phyloP scores from a whole-genome alignment of 306 rosid species.

The Hippophae gyantsensis region DNA sequence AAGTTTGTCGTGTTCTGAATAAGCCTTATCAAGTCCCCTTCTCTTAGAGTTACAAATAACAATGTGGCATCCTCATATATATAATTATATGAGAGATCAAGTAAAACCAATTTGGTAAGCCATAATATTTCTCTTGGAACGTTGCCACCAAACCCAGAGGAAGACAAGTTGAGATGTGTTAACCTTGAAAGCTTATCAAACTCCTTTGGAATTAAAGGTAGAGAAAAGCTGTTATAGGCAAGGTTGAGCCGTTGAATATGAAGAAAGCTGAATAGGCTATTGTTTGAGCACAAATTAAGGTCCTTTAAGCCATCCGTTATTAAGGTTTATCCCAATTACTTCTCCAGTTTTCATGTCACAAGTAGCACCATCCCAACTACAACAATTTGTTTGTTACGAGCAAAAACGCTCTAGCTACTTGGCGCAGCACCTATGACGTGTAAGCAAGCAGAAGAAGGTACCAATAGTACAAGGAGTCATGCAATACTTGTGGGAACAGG shows the following conservation, averaged over 20 bases:
- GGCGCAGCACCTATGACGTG: no score
- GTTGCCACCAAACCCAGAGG: neutral
- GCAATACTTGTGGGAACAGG: no score
- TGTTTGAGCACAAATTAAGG: neutral
- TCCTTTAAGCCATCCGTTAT: neutral
- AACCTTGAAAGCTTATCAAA: neutral
- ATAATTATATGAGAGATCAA: neutral
- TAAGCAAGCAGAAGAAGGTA: no score
- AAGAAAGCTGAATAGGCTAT: constrained; percentile 2
- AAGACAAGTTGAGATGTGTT: neutral
- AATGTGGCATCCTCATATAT: no score
- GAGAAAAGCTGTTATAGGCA: neutral
- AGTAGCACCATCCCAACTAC: neutral
- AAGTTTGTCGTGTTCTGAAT: neutral
- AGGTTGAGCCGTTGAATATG: neutral
- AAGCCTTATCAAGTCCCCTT: neutral
- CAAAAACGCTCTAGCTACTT: no score
- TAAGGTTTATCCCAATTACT: neutral
- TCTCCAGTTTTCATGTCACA: neutral
- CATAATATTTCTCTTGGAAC: neutral
- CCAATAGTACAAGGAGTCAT: no score
- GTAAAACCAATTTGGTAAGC: neutral
- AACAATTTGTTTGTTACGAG: neutral
- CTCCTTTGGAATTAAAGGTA: neutral
- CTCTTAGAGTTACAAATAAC: neutral